Evolutionary conservation across 1,139 yeast species (phyloP).

Genomic region (Suhomyces chickasaworum): DNA sequence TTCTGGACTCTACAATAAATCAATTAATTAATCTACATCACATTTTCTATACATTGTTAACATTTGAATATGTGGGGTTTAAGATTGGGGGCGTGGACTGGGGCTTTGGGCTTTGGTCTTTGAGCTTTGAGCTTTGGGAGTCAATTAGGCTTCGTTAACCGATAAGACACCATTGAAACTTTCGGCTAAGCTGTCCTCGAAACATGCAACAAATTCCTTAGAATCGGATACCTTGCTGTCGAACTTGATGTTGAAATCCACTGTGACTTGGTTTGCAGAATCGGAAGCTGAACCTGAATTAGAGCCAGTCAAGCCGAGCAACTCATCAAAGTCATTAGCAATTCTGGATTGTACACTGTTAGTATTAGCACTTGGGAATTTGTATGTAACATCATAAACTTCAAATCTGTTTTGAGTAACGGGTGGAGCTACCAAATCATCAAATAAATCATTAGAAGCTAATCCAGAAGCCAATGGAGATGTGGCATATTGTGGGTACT

Average conservation of each 20-base stretch:
- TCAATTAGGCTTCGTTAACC: conserved; percentile 6
- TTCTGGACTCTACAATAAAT: neutral
- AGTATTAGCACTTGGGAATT: conserved; percentile 23
- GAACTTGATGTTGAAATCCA: conserved; percentile 49
- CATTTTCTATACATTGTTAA: conserved; percentile 1
- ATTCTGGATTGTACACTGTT: conserved; percentile 14
- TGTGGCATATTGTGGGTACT: conserved; percentile 45
- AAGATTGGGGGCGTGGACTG: too few relatives aligned
- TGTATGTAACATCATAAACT: conserved; percentile 37
- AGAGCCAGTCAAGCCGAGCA: conserved; percentile 46
- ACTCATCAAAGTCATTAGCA: conserved; percentile 40
- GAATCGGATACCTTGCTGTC: conserved; percentile 39
- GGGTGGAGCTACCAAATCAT: conserved; percentile 61
- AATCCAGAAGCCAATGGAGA: conserved; percentile 36
- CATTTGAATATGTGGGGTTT: too few relatives aligned
- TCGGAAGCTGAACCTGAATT: conserved; percentile 3
- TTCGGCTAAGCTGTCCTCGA: conserved; percentile 33
- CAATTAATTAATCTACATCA: neutral
- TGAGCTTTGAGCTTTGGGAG: too few relatives aligned
- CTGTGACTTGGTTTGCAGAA: conserved; percentile 15
- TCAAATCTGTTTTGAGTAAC: conserved; percentile 60
- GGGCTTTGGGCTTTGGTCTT: too few relatives aligned
- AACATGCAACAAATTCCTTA: conserved; percentile 36
- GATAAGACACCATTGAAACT: conserved; percentile 9
- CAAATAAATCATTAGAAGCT: conserved; percentile 53